phyloP scores from a whole-genome alignment of 176 grass and related monocot species.

The Saccharum spontaneum region DNA sequence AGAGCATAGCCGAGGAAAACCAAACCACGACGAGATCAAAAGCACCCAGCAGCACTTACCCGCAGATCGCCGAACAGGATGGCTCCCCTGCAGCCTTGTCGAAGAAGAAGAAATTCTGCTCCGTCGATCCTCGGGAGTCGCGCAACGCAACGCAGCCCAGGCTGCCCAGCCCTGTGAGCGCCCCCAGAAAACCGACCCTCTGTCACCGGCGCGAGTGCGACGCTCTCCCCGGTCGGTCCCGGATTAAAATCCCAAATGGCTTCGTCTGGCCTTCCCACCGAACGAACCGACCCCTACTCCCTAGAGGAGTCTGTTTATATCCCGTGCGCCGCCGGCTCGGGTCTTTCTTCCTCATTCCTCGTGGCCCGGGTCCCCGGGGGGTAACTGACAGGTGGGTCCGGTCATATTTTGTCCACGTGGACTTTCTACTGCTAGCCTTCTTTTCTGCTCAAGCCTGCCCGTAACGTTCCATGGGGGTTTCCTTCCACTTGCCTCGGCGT shows the following conservation, averaged over 20 bases:
- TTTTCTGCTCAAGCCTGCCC: no score
- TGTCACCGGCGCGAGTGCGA: neutral
- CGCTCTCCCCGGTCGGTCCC: no score
- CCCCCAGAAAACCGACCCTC: neutral
- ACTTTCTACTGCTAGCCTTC: no score
- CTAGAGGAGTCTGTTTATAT: neutral
- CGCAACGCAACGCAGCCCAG: neutral
- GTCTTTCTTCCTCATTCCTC: neutral
- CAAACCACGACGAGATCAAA: neutral
- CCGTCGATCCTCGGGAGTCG: neutral
- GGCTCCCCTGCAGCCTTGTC: neutral
- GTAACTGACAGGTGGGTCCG: no score
- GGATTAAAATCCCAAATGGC: constrained; percentile 1
- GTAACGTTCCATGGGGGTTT: neutral
- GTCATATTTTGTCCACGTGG: no score
- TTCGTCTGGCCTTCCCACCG: neutral
- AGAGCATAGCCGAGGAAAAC: neutral
- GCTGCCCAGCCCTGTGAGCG: no score
- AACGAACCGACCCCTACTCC: neutral
- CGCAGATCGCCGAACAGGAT: neutral
- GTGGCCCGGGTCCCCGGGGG: no score
- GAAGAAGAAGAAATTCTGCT: neutral
- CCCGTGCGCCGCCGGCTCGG: neutral
- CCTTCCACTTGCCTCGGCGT: neutral
- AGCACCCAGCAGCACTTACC: neutral